Evolutionary conservation across 75 land plant species (phyloP).

Genomic region (Cunninghamia lanceolata): DNA sequence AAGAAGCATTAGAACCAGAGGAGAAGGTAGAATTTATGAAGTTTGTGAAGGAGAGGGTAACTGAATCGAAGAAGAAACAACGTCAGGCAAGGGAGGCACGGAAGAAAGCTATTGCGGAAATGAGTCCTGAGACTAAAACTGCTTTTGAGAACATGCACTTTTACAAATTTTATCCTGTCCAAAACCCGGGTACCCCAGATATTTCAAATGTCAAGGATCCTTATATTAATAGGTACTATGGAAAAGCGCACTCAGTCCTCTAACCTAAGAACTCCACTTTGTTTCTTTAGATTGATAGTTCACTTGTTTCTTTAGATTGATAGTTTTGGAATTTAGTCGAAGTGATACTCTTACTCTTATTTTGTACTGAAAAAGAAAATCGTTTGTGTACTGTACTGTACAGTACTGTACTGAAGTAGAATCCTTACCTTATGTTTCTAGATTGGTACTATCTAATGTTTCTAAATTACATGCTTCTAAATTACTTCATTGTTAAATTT

Average conservation of each 20-base stretch:
- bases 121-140: constrained; percentile 65
- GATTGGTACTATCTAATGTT: too few relatives aligned
- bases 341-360: background rate
- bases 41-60: constrained; percentile 58
- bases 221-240: constrained; percentile 92
- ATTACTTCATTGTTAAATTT: too few relatives aligned
- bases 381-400: background rate
- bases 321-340: background rate
- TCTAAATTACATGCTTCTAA: too few relatives aligned
- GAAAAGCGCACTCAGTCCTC: constrained; percentile 68
- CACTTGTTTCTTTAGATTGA: background rate
- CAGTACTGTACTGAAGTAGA: background rate
- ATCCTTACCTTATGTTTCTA: too few relatives aligned
- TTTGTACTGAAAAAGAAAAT: background rate
- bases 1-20: constrained; percentile 61
- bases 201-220: constrained; percentile 66
- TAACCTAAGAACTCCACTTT: constrained; percentile 8
- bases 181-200: constrained; percentile 70
- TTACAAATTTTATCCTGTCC: constrained; percentile 92
- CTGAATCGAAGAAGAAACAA: constrained; percentile 60
- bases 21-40: constrained; percentile 81
- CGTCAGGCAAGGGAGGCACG: constrained; percentile 77
- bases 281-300: too few relatives aligned
- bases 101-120: constrained; percentile 75
- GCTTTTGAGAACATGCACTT: constrained; percentile 77